phyloP scores from a whole-genome alignment of 2,329 filamentous ascomycete species.

The Zasmidium cellare region DNA sequence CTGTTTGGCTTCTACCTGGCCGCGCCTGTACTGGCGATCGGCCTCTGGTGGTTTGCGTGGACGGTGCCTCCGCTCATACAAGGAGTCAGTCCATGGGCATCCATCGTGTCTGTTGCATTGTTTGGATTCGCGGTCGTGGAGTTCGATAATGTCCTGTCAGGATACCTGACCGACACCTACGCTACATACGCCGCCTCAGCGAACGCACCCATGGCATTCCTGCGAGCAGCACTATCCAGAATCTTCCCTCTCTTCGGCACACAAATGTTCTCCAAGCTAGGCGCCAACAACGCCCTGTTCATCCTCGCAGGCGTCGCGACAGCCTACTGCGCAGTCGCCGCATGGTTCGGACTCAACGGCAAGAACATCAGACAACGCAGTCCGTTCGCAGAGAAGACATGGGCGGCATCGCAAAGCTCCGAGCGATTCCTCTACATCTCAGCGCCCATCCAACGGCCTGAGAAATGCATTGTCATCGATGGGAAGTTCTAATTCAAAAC shows the following conservation, averaged over 20 bases:
- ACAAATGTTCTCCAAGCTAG: slow-evolving; percentile 43
- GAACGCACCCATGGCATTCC: slow-evolving; percentile 43
- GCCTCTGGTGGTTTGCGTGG: slow-evolving; percentile 50
- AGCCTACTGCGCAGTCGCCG: slow-evolving; percentile 13
- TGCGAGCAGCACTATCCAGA: slow-evolving; percentile 42
- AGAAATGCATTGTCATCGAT: background rate
- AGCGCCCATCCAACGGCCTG: background rate
- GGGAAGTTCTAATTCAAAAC: background rate
- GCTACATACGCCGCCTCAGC: slow-evolving; percentile 47
- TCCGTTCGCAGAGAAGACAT: slow-evolving; percentile 12
- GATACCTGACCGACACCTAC: slow-evolving; percentile 49
- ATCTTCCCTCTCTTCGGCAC: slow-evolving; percentile 42
- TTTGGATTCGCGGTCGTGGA: slow-evolving; percentile 53
- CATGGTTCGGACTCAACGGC: slow-evolving; percentile 7
- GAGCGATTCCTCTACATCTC: background rate
- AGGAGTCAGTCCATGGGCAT: slow-evolving; percentile 29
- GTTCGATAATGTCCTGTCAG: slow-evolving; percentile 43
- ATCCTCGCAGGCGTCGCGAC: slow-evolving; percentile 45
- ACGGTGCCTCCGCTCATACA: slow-evolving; percentile 45
- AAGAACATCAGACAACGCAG: slow-evolving; percentile 10
- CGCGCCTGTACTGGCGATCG: slow-evolving; percentile 44
- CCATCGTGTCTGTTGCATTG: slow-evolving; percentile 36
- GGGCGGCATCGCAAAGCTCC: background rate
- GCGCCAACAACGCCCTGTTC: slow-evolving; percentile 42
- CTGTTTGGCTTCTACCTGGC: slow-evolving; percentile 49